Evolutionary conservation across 306 rosid species (phyloP).

Genomic region (Adenanthera pavonina): DNA sequence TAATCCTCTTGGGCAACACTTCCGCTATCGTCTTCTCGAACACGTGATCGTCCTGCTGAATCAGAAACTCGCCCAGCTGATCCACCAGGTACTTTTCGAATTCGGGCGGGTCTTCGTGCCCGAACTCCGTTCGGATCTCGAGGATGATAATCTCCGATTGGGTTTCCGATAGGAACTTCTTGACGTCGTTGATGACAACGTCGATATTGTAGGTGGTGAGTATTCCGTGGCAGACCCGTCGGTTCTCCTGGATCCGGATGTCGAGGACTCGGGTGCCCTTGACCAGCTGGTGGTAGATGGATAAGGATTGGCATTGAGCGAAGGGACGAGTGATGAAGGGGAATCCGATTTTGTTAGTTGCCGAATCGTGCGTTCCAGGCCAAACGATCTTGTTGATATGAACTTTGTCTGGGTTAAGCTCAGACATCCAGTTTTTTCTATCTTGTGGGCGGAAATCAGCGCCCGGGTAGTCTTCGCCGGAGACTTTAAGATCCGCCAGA

Average conservation of each 20-base stretch:
- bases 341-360: slow-evolving; percentile 78
- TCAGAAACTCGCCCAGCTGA: slow-evolving; percentile 69
- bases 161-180: slow-evolving; percentile 73
- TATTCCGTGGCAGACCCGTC: slow-evolving; percentile 80
- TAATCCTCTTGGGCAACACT: slow-evolving; percentile 69
- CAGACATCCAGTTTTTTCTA: slow-evolving; percentile 81
- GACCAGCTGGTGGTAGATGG: slow-evolving; percentile 76
- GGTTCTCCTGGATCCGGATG: slow-evolving; percentile 71
- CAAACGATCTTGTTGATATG: slow-evolving; percentile 68
- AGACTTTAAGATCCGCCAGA: slow-evolving; percentile 50
- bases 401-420: slow-evolving; percentile 61
- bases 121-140: slow-evolving; percentile 87
- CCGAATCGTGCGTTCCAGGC: slow-evolving; percentile 99
- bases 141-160: slow-evolving; percentile 74
- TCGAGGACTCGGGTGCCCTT: slow-evolving; percentile 71
- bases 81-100: slow-evolving; percentile 71
- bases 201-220: slow-evolving; percentile 72
- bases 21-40: slow-evolving; percentile 69
- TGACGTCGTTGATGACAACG: slow-evolving; percentile 67
- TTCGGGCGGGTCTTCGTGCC: slow-evolving; percentile 80
- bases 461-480: slow-evolving; percentile 67
- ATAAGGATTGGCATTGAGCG: slow-evolving; percentile 83
- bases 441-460: slow-evolving; percentile 61
- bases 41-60: slow-evolving; percentile 69
- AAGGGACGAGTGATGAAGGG: slow-evolving; percentile 82